Evolutionary conservation across 148 eudicot species (phyloP), one percentile per base, ranked within the genome.

Genomic region (Camellia granthamiana): DNA sequence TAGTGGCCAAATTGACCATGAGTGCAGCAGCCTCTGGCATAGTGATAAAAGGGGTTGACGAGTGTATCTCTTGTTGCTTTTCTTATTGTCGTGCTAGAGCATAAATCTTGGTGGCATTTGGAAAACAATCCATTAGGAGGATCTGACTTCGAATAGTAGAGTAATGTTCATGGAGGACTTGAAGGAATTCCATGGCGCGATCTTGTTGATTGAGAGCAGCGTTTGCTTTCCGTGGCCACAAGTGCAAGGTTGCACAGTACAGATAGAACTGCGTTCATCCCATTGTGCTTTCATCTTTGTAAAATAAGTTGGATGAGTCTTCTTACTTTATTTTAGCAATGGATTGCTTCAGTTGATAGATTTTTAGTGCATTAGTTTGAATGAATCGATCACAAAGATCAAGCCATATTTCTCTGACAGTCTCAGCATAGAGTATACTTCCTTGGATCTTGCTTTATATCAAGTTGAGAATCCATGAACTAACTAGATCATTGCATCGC

Each of bases 151-250:
- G 66, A 6, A 75, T n/a, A 5, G 14, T 1, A 4, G 78, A 38
- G 16, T n/a, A 75, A 1, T 21, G 66, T 19, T 60, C 55, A 42
- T 60, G 78, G 30, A 75, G 78, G 30, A 68, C 66, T 58, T 59
- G 65, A 7, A 75, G 21, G 21, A 75, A 75, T 11, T 75, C 78
- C 78, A 75, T 75, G 9, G 78, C 66, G 3, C 51, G 46, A 43
- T 75, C 67, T 38, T 61, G 46, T 56, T 23, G 23, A 23, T 23
- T 23, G 23, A 23, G 0, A 23, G 23, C 23, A 23, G 6, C 19
- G 7, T 56, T 4, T 6, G 16, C 46, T 30, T 75, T 19, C 78
- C 55, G 7, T 56, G 61, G 4, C 62, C 77, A 55, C 77, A 74
- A 41, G 61, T 56, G 30, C 77, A 56, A 8, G 63, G 16, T 21